These are phyloP conservation scores for Penicillium hordei DNA, from an alignment of 2,329 filamentous ascomycete species.

Conservation along the genomic window DNA sequence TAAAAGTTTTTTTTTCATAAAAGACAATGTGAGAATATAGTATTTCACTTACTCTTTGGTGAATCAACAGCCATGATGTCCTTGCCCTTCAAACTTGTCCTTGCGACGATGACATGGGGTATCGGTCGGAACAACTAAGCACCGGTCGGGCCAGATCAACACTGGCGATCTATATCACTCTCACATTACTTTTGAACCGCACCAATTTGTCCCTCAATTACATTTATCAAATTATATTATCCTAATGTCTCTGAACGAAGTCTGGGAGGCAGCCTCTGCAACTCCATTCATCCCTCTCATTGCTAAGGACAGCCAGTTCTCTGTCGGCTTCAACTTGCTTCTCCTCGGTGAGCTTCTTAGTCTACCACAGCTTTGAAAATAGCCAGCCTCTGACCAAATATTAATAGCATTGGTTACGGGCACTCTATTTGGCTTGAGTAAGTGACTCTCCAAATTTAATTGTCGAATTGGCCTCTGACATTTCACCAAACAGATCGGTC, in stretches of 20 bases:
- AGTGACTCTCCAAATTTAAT: slow-evolving; percentile 27
- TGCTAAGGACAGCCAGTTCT: slow-evolving; percentile 80
- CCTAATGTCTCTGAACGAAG: slow-evolving; percentile 70
- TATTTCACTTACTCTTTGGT: slow-evolving; percentile 36
- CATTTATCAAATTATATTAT: background rate
- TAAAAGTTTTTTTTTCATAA: too few species aligned
- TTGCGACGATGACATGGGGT: slow-evolving; percentile 12
- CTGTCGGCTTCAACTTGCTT: slow-evolving; percentile 74
- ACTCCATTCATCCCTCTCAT: slow-evolving; percentile 79
- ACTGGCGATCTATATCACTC: slow-evolving; percentile 2
- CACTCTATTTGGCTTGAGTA: slow-evolving; percentile 84
- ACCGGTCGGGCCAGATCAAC: slow-evolving; percentile 25
- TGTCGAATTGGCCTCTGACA: slow-evolving; percentile 12
- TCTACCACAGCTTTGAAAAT: slow-evolving; percentile 3
- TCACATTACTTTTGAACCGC: background rate
- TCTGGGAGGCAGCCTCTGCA: slow-evolving; percentile 90
- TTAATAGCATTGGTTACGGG: slow-evolving; percentile 63
- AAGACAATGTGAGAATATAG: background rate
- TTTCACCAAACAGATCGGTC: slow-evolving; percentile 66
- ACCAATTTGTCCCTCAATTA: slow-evolving; percentile 5
- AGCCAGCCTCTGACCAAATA: slow-evolving; percentile 19
- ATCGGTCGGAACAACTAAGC: slow-evolving; percentile 12
- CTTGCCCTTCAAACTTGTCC: background rate
- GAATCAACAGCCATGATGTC: slow-evolving; percentile 22
- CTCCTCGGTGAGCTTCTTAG: slow-evolving; percentile 56